Conservation (phyloP, 176 grass and related monocot genomes). For the Cenchrus purpureus region DNA sequence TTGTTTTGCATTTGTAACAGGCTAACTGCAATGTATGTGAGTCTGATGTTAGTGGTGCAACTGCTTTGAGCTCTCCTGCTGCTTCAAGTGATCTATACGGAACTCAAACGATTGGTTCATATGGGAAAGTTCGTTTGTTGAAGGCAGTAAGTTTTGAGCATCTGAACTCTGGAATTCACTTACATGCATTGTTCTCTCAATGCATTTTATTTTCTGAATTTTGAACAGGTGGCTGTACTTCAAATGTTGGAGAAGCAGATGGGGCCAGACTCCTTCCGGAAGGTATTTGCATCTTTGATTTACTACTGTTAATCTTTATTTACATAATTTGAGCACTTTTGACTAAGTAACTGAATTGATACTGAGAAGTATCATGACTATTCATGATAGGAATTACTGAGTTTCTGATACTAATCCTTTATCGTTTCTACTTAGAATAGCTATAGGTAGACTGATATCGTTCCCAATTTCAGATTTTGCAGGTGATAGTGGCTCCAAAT, state of each 20-base stretch:
- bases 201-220: conserved; percentile 21
- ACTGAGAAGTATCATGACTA: neutral
- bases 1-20: conserved; percentile 46
- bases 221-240: conserved; percentile 82
- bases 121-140: conserved; percentile 91
- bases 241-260: conserved; percentile 99
- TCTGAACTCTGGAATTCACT: conserved; percentile 14
- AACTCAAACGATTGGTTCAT: conserved; percentile 91
- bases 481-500: conserved; percentile 65
- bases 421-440: neutral
- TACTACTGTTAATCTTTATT: conserved; percentile 27
- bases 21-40: conserved; percentile 90
- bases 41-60: conserved; percentile 79
- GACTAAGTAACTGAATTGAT: neutral
- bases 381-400: conserved; percentile 13
- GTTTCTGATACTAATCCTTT: conserved; percentile 19
- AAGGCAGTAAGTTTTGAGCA: conserved; percentile 81
- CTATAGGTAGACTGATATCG: conserved; percentile 9
- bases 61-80: conserved; percentile 81
- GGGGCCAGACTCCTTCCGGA: conserved; percentile 89
- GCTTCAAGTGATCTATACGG: conserved; percentile 92
- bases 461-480: conserved; percentile 72
- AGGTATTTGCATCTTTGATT: conserved; percentile 57
- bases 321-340: conserved; percentile 32
- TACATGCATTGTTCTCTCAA: conserved; percentile 38